Base-by-base conservation (phyloP, 768 basidiomycete genomes). In the Fomitopsis pulvina region DNA sequence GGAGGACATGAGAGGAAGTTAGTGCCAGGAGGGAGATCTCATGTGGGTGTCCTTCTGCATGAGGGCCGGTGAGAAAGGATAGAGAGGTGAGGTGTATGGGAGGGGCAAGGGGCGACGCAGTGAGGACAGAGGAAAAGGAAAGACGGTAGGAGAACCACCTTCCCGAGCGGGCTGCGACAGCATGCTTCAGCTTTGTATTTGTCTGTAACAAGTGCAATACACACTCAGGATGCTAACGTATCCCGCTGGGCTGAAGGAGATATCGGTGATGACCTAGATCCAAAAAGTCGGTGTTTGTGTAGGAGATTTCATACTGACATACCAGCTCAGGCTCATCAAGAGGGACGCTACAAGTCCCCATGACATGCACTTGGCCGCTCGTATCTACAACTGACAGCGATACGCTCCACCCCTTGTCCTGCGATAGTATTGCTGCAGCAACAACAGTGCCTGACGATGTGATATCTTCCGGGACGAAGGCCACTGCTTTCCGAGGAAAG, bases 171-270 rank as follows among this genome's bases (percentile, higher is more conserved):
- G 47, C 62, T 65, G 52, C 2, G 25, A 25, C 32, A 27, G 38
- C 34, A 39, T 27, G 5, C 24, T 20, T 21, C 5, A 14, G 26
- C 46, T 30, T 18, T 11, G 37, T 4, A 52, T n/a, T 14, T 25
- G 32, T 1, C 6, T 10, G 14, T 1, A 30, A 14, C 8, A n/a
- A 28, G 24, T 6, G 16, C 5, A 50, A 4, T 20, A 59, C 65
- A 30, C 55, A 68, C 68, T 41, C 3, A 70, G 60, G 24, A 66
- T 40, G 27, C 53, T 65, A 34, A 68, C 53, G 47, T 56, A 60
- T 8, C 68, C 68, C 0, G 60, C 43, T 9, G 53, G 38, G 50
- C 66, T 68, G 45, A 59, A 68, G 3, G 68, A 63, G 3, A 63
- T 51, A 24, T 65, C 61, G 8, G 59, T 32, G 10, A 66, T 54